Evolutionary conservation across 73 alveolate genomes (phyloP), one percentile per base, ranked within the genome.

Genomic region (Paramecium sexaurelia): DNA sequence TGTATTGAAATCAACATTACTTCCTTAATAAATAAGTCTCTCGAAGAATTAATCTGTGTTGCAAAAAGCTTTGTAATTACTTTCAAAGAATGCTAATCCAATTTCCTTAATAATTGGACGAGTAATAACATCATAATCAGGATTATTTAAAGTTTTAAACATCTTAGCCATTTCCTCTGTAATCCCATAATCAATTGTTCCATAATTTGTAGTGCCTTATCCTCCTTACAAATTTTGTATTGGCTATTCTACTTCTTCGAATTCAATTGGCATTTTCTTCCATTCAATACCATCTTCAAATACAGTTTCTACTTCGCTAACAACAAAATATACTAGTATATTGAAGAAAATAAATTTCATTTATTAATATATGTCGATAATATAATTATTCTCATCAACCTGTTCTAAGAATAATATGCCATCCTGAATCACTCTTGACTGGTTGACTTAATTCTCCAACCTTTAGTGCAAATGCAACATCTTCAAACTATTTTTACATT

Each of bases 401-500:
- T 22, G 90, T 78, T 45, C 90, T 78, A 20, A 78, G 55, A 41
- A 78, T 78, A 24, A 78, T 78, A 27, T 78, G 90, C 75, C 68
- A 39, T 19, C 99, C 99, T 9, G 99, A 96, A 92, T 97, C 99
- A 82, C 98, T 88, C 39, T 95, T 97, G 27, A 97, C 99, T 29
- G 97, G 97, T 57, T 94, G 97, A 95, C 98, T 95, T 67, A 97
- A 91, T 68, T 97, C 98, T 27, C 99, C 99, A 26, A 95, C 96
- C 55, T 92, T 75, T 36, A 97, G 83, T 37, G 96, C 97, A 90
- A 97, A 97, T 4, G 99, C 98, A 19, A 96, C 99, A 75, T 97
- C 98, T 93, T 97, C 99, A 93, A 97, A 97, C 29, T 95, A 89
- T 39, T 94, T 68, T 91, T 96, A 97, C 99, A 97, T 97, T 71